Percentiles rank a stretch among this genome's conserved stretches.
Evolutionary conservation across 495 filamentous ascomycete species (phyloP).

Genomic region (Aspergillus kassunensis): DNA sequence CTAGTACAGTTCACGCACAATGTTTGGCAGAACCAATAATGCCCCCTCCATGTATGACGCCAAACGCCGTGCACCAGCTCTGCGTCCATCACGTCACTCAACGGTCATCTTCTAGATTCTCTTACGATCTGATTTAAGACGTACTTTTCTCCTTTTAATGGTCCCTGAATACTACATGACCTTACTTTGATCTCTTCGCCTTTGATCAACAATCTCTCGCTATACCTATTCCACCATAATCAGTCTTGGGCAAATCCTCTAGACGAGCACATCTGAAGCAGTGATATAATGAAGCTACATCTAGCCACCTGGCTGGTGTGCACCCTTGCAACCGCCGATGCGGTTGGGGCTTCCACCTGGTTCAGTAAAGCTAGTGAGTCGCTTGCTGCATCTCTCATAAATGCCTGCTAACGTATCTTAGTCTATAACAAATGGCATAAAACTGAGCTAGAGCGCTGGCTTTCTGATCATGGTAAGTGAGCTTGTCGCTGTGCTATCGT

Average conservation of each 20-base stretch:
- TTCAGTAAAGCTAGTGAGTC: conserved; percentile 76
- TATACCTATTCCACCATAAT: background rate
- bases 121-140: background rate
- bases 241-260: background rate
- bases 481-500: too few species aligned
- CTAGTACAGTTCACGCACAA: background rate
- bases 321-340: conserved; percentile 62
- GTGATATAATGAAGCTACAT: conserved; percentile 66
- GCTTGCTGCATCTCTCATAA: background rate
- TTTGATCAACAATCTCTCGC: too few species aligned
- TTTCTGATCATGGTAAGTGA: conserved; percentile 68
- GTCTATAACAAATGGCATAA: conserved; percentile 99
- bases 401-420: conserved; percentile 27
- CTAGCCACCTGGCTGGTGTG: conserved; percentile 63
- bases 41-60: conserved; percentile 21
- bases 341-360: conserved; percentile 68
- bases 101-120: conserved; percentile 30
- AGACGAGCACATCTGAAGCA: background rate
- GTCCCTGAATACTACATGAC: background rate
- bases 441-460: conserved; percentile 95
- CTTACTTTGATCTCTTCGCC: background rate
- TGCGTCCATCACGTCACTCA: conserved; percentile 39
- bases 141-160: background rate
- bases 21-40: conserved; percentile 10
- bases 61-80: conserved; percentile 9